phyloP scores from a whole-genome alignment of 2,329 filamentous ascomycete genomes.

The Colletotrichum caudatum region DNA sequence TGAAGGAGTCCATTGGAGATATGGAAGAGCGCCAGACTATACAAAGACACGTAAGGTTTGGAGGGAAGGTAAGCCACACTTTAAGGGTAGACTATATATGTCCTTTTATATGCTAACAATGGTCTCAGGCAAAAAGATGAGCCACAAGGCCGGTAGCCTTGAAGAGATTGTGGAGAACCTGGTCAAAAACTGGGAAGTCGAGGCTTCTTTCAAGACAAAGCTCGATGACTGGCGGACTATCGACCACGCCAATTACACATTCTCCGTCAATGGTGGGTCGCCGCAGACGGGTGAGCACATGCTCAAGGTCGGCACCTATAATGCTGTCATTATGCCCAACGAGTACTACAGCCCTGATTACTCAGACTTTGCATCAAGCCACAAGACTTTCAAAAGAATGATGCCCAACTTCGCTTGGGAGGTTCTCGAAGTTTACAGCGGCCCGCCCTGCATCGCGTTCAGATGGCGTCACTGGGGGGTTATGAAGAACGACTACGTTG shows the following conservation, averaged over 20 bases:
- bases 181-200: slow-evolving; percentile 80
- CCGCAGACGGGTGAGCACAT: slow-evolving; percentile 71
- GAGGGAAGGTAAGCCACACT: slow-evolving; percentile 62
- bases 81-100: not conserved
- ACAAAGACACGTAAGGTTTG: slow-evolving; percentile 71
- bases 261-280: slow-evolving; percentile 72
- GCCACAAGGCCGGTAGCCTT: slow-evolving; percentile 67
- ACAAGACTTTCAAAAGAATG: slow-evolving; percentile 80
- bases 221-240: slow-evolving; percentile 75
- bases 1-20: slow-evolving; percentile 34
- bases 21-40: slow-evolving; percentile 65
- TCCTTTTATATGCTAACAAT: not conserved
- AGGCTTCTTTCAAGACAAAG: slow-evolving; percentile 74
- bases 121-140: slow-evolving; percentile 66
- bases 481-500: slow-evolving; percentile 76
- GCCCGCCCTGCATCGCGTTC: slow-evolving; percentile 71
- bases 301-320: slow-evolving; percentile 77
- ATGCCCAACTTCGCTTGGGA: slow-evolving; percentile 81
- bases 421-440: slow-evolving; percentile 75
- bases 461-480: slow-evolving; percentile 76
- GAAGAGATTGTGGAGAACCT: slow-evolving; percentile 74
- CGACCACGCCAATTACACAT: slow-evolving; percentile 69
- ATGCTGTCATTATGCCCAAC: slow-evolving; percentile 73
- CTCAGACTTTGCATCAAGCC: slow-evolving; percentile 71
- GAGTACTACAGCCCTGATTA: slow-evolving; percentile 73